phyloP scores from a whole-genome alignment of 371 early-diverging fungal species.

The Syncephalastrum racemosum region DNA sequence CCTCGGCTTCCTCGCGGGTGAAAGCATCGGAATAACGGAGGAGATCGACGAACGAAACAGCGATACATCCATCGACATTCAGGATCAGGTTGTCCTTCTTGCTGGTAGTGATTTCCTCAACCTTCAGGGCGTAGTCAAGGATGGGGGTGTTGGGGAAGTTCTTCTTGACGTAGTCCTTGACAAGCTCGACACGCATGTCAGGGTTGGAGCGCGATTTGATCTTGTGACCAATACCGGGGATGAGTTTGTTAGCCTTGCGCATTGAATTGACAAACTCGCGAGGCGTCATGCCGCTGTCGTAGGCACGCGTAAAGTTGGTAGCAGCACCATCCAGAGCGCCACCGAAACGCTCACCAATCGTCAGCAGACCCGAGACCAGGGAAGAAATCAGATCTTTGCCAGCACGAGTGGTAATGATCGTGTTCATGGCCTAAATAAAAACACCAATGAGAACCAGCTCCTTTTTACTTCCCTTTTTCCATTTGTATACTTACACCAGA shows the following conservation, averaged over 20 bases:
- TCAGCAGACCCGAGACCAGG: constrained; percentile 91
- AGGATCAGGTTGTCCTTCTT: constrained; percentile 98
- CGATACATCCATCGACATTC: constrained; percentile 97
- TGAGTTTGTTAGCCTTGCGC: constrained; percentile 90
- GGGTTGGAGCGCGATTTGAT: constrained; percentile 99
- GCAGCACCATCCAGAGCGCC: constrained; percentile 98
- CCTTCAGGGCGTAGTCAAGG: constrained; percentile 91
- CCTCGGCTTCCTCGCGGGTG: constrained; percentile 92
- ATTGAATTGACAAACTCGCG: constrained; percentile 89
- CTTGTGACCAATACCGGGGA: constrained; percentile 98
- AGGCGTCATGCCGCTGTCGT: constrained; percentile 87
- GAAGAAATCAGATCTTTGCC: constrained; percentile 97
- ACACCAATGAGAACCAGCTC: neutral
- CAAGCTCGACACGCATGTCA: constrained; percentile 92
- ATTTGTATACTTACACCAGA: constrained; percentile 44
- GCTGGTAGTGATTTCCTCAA: constrained; percentile 93
- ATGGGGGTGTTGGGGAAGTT: constrained; percentile 89
- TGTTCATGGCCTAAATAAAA: constrained; percentile 85
- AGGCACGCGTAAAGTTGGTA: constrained; percentile 82
- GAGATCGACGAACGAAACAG: constrained; percentile 94
- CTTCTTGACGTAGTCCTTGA: constrained; percentile 89
- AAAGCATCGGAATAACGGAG: constrained; percentile 92
- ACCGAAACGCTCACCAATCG: constrained; percentile 96
- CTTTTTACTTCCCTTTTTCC: neutral
- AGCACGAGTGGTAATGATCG: constrained; percentile 97